Conservation (phyloP, 2,329 filamentous ascomycete genomes). For the Cordyceps sp. region DNA sequence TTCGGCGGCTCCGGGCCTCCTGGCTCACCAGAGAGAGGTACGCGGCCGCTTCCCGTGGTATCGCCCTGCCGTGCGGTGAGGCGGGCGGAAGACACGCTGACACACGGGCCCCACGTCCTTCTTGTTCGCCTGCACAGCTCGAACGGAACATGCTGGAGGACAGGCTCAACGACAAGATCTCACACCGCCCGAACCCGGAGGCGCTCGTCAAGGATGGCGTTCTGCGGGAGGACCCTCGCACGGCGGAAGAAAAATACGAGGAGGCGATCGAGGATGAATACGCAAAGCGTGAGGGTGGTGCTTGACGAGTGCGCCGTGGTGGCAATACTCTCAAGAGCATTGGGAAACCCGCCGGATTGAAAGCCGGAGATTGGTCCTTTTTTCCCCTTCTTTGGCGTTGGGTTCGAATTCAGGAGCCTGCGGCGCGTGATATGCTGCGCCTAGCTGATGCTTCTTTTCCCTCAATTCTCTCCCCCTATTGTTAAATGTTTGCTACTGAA, state of each 20-base stretch:
- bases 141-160: slow-evolving; percentile 79
- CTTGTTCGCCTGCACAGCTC: slow-evolving; percentile 26
- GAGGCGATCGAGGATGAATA: slow-evolving; percentile 49
- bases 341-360: too few relatives aligned
- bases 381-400: too few relatives aligned
- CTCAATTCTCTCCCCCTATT: too few relatives aligned
- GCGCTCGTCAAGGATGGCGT: slow-evolving; percentile 67
- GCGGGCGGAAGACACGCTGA: not conserved
- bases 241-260: slow-evolving; percentile 37
- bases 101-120: not conserved
- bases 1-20: slow-evolving; percentile 60
- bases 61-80: too few relatives aligned
- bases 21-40: slow-evolving; percentile 62
- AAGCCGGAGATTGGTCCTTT: too few relatives aligned
- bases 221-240: slow-evolving; percentile 49
- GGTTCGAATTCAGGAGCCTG: too few relatives aligned
- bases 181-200: slow-evolving; percentile 59
- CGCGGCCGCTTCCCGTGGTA: slow-evolving; percentile 6
- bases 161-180: slow-evolving; percentile 72
- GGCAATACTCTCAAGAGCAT: too few relatives aligned
- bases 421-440: too few relatives aligned
- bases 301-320: slow-evolving; percentile 18
- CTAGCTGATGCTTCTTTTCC: too few relatives aligned
- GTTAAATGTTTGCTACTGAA: too few relatives aligned
- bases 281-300: slow-evolving; percentile 44